Evolutionary conservation across 2,329 filamentous ascomycete species (phyloP), one percentile per base, ranked within the genome.

Genomic region (Cryoendolithus antarcticus): DNA sequence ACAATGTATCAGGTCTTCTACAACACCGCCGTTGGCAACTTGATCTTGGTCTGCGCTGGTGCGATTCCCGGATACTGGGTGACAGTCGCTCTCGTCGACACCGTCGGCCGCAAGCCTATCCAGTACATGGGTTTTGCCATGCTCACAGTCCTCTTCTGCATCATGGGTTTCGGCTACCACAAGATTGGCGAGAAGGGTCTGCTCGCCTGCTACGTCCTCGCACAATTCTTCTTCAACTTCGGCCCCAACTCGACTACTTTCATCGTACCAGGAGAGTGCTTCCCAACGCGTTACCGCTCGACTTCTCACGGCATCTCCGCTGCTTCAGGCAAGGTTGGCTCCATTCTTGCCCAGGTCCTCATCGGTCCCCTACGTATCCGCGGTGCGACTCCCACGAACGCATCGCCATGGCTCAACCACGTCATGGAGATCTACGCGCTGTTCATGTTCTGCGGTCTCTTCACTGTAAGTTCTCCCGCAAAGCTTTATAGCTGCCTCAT

Each of bases 51-150:
- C 49, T 75, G 82, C 43, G 82, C 83, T 3, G 83, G 82, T 41
- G 80, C 83, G 35, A 82, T 88, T 9, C 83, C 83, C 0, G 83
- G 83, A 9, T 88, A 88, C 67, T 88, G 82, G 82, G 72, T 85
- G 10, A 83, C 81, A 0, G 82, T 86, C 4, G 76, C 76, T 9
- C 76, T 74, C 1, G 75, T 86, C 41, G 82, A 89, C 60, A 82
- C 71, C 1, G 52, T 86, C 9, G 83, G 82, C 39, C 80, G 83
- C 53, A 86, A 85, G 66, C 74, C 81, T 1, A 85, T 89, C 41
- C 84, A 84, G 62, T 62, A 82, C 40, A 70, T 66, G 44, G 66
- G 66, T 29, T 70, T 70, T 53, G 51, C 53, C 43, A 58, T 69
- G 41, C 56, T 69, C 2, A 69, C 66, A 40, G 57, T 65, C 43